Evolutionary conservation across 2,329 filamentous ascomycete genomes (phyloP), one percentile per base, ranked within the genome.

Genomic region (Penicillium sp.): DNA sequence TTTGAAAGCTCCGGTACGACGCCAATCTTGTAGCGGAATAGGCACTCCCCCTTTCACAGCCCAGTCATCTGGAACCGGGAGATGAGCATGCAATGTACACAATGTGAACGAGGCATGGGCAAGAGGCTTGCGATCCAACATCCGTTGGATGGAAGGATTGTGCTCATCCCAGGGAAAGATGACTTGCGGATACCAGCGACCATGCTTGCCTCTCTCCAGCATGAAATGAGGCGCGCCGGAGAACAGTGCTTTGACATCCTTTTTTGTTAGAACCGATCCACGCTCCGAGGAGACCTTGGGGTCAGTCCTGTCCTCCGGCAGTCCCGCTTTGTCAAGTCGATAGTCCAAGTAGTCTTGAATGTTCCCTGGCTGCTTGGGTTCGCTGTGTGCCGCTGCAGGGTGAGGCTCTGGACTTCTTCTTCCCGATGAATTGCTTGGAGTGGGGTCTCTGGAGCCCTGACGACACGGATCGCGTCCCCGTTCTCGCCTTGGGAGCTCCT

Each of bases 181-280:
- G 1, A 78, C 74, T 57, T 80, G 77, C 8, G 78, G 79, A 64
- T 78, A 79, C 68, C 69, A 80, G 16, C 71, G 71, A 25, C 71
- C 70, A 59, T 77, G 70, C 40, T 71, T 73, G 16, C 78, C 79
- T 51, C 73, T 77, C 60, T 80, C 79, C n/a, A 80, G 72, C 28
- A 79, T 67, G 60, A 80, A 81, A 61, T 79, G 78, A 5, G 79
- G 79, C 0, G 78, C 77, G 1, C 79, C 79, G 1, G 76, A 80
- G 46, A 81, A 75, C 8, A 81, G 67, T 22, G 70, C 68, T 57
- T 77, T 76, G 45, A 79, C 65, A n/a, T 80, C 78, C 37, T 74
- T 69, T 45, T 73, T 74, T 0, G 70, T 75, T 26, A 77, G 65
- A 8, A 22, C 22, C 4, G 54, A 33, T 55, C 55, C 48, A 8